Evolutionary conservation across 352 stramenopile species (phyloP).

Genomic region (Pythium graminicola): DNA sequence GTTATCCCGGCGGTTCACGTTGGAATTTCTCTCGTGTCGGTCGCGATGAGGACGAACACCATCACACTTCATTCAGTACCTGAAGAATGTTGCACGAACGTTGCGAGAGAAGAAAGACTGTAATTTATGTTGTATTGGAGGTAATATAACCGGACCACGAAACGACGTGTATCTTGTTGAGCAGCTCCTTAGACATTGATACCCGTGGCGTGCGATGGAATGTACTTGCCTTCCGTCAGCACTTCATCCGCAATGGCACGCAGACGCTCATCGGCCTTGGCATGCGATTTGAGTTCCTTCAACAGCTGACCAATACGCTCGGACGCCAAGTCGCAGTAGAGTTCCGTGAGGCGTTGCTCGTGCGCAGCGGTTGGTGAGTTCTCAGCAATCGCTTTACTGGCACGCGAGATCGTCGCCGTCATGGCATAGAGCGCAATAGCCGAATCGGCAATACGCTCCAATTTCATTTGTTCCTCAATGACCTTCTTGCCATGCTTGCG

Average conservation of each 20-base stretch:
- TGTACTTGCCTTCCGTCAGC: slow-evolving; percentile 68
- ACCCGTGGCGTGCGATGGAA: slow-evolving; percentile 66
- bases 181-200: slow-evolving; percentile 41
- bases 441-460: slow-evolving; percentile 81
- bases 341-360: slow-evolving; percentile 69
- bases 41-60: no score
- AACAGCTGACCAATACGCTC: slow-evolving; percentile 64
- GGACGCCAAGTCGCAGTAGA: slow-evolving; percentile 72
- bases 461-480: slow-evolving; percentile 81
- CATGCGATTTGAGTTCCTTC: slow-evolving; percentile 45
- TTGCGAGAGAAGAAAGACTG: slow-evolving; percentile 4
- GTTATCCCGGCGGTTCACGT: slow-evolving; percentile 13
- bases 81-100: slow-evolving; percentile 10
- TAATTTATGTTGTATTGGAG: slow-evolving; percentile 24
- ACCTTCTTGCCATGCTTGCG: slow-evolving; percentile 87
- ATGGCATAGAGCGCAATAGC: slow-evolving; percentile 80
- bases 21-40: no score
- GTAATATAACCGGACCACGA: slow-evolving; percentile 14
- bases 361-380: slow-evolving; percentile 56
- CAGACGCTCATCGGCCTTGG: slow-evolving; percentile 63
- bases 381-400: slow-evolving; percentile 47
- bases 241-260: slow-evolving; percentile 73
- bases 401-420: slow-evolving; percentile 82
- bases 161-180: slow-evolving; percentile 1
- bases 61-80: no score